phyloP scores from a whole-genome alignment of 2,329 filamentous ascomycete genomes.

The Cytospora chrysosperma region DNA sequence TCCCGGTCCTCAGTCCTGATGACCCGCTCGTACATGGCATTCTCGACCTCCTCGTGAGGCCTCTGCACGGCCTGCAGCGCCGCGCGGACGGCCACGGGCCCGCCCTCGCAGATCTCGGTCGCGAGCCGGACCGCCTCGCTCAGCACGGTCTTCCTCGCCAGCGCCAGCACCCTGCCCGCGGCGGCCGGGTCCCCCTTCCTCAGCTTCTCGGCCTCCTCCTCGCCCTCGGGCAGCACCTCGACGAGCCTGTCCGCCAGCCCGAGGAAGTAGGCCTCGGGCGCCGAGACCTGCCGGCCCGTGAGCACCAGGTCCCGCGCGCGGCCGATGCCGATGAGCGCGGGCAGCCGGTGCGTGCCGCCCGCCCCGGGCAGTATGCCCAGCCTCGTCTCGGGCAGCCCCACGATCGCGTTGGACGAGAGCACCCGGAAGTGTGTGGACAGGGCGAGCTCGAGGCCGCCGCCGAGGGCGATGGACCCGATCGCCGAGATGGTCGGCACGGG shows the following conservation, averaged over 20 bases:
- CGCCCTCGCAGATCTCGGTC: slow-evolving; percentile 76
- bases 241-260: slow-evolving; percentile 89
- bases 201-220: slow-evolving; percentile 38
- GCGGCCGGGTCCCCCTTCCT: slow-evolving; percentile 46
- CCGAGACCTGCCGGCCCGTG: slow-evolving; percentile 82
- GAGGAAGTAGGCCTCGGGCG: slow-evolving; percentile 84
- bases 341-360: slow-evolving; percentile 86
- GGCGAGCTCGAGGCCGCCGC: slow-evolving; percentile 90
- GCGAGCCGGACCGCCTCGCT: slow-evolving; percentile 77
- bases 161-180: slow-evolving; percentile 43
- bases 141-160: slow-evolving; percentile 66
- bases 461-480: slow-evolving; percentile 81
- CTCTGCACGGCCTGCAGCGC: slow-evolving; percentile 75
- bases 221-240: slow-evolving; percentile 65
- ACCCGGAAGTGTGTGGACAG: slow-evolving; percentile 88
- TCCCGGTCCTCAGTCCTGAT: slow-evolving; percentile 81
- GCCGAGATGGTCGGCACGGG: slow-evolving; percentile 89
- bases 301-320: slow-evolving; percentile 88
- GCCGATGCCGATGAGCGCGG: slow-evolving; percentile 72
- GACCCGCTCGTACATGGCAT: slow-evolving; percentile 80
- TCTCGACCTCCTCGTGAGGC: slow-evolving; percentile 76
- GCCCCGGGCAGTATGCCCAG: slow-evolving; percentile 94
- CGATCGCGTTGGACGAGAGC: slow-evolving; percentile 71
- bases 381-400: slow-evolving; percentile 87
- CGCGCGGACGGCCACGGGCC: slow-evolving; percentile 77